Evolutionary conservation across 2,329 filamentous ascomycete genomes (phyloP).

Genomic region (Septoria linicola): DNA sequence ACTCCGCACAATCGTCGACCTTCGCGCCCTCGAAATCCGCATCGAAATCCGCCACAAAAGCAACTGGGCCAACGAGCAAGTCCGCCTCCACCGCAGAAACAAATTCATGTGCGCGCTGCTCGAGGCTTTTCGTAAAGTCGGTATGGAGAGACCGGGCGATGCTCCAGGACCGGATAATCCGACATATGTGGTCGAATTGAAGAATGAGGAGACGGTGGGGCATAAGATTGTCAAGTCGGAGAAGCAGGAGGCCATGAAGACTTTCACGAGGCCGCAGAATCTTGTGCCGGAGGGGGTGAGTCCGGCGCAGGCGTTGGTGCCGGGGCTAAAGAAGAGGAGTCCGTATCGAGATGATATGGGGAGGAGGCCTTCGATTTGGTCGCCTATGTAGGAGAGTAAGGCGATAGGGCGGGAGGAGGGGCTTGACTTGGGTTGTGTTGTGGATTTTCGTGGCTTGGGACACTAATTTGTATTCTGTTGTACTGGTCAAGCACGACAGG

Average conservation of each 20-base stretch:
- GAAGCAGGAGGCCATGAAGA: not conserved
- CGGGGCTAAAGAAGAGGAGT: constrained; percentile 16
- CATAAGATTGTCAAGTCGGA: constrained; percentile 5
- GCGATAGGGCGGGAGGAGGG: too few relatives aligned
- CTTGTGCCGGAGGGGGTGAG: constrained; percentile 1
- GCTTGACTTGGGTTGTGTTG: too few relatives aligned
- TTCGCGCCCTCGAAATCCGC: constrained; percentile 35
- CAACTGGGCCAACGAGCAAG: constrained; percentile 62
- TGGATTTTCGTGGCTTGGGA: too few relatives aligned
- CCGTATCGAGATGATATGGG: not conserved
- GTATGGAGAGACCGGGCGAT: constrained; percentile 75
- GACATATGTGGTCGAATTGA: constrained; percentile 56
- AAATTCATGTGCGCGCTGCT: constrained; percentile 95
- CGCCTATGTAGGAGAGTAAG: not conserved
- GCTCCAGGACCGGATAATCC: constrained; percentile 65
- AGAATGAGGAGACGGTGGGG: constrained; percentile 5
- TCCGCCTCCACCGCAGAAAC: constrained; percentile 77
- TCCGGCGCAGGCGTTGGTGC: constrained; percentile 21
- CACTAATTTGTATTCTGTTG: too few relatives aligned
- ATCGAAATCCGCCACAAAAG: constrained; percentile 30
- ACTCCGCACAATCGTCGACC: constrained; percentile 32
- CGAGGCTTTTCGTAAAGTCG: constrained; percentile 75
- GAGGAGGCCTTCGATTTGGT: not conserved
- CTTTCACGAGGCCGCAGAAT: too few relatives aligned
- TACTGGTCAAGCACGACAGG: too few relatives aligned